Base-by-base conservation (phyloP, 2,329 filamentous ascomycete genomes). In the Nannizziopsis barbatae region DNA sequence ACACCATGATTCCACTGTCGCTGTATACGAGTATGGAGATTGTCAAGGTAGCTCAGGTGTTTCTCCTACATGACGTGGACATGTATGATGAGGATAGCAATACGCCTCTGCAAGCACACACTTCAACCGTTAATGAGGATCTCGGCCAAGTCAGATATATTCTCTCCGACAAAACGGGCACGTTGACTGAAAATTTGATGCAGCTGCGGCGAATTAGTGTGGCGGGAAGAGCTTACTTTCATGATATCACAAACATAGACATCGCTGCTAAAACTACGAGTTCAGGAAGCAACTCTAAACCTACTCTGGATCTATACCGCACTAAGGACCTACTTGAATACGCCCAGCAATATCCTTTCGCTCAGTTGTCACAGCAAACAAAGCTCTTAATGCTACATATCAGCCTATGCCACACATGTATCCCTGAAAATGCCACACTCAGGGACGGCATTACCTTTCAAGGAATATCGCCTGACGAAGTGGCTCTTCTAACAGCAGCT, bases 1-100 rank as follows among this genome's bases (percentile, higher is more conserved):
- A 95, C 63, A 94, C 89, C 1, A 77, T 95, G 67, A 93, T 95
- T 54, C 89, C 89, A 0, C 74, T 95, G 10, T 93, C 87, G 0
- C 75, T 96, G 0, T 95, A 95, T 56, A 86, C 95, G 58, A 92
- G 84, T 65, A 75, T 95, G 63, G 89, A 96, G 63, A 93, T 95
- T 51, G 82, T 95, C 67, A 96, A 95, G 66, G 72, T 95, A 5
- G 84, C 77, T 58, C 76, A 83, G 60, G 82, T 87, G 71, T 73
- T 88, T 50, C 73, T 93, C 50, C 71, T 94, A 49, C 88, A 83
- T 50, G 88, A 94, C 57, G 74, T 85, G 36, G 86, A 90, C 57
- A 92, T 94, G 86, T 94, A 90, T 63, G 86, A 94, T 53, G 76
- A 81, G 6, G 76, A 80, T 39, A 81, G 81, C 1, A 76, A 94